phyloP scores from a whole-genome alignment of 2,329 filamentous ascomycete genomes.

The Penicillium sp. region DNA sequence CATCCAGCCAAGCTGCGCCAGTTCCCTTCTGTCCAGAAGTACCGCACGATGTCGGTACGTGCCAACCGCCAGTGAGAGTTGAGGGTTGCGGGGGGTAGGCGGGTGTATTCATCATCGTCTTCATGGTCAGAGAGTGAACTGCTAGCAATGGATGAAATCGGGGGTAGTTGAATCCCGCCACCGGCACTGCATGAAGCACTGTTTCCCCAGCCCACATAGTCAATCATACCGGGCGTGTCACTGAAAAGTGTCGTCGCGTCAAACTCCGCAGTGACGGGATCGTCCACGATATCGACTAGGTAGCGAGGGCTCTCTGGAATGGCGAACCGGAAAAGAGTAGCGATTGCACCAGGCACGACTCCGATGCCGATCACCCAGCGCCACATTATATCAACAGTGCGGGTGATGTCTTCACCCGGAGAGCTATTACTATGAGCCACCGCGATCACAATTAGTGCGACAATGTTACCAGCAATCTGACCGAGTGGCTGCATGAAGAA shows the following conservation, averaged over 20 bases:
- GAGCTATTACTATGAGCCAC: slow-evolving; percentile 24
- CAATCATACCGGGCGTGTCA: slow-evolving; percentile 24
- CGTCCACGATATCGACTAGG: slow-evolving; percentile 63
- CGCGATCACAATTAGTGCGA: slow-evolving; percentile 52
- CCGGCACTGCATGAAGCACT: slow-evolving; percentile 5
- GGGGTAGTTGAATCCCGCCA: slow-evolving; percentile 23
- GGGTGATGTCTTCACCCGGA: slow-evolving; percentile 28
- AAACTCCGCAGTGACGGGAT: slow-evolving; percentile 57
- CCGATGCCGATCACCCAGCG: slow-evolving; percentile 66
- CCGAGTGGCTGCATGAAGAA: slow-evolving; percentile 70
- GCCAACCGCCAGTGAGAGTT: slow-evolving; percentile 44
- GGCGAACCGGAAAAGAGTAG: slow-evolving; percentile 65
- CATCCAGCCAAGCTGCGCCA: slow-evolving; percentile 47
- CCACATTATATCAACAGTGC: slow-evolving; percentile 61
- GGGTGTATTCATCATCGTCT: slow-evolving; percentile 21
- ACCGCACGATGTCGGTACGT: slow-evolving; percentile 39
- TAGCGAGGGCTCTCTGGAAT: slow-evolving; percentile 66
- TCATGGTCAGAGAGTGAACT: slow-evolving; percentile 25
- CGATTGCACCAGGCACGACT: slow-evolving; percentile 61
- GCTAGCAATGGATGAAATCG: slow-evolving; percentile 27
- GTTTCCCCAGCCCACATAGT: slow-evolving; percentile 32
- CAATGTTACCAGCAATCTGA: slow-evolving; percentile 63
- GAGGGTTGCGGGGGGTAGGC: slow-evolving; percentile 36
- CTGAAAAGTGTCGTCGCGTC: slow-evolving; percentile 61
- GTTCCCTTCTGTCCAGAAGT: slow-evolving; percentile 45